Base-by-base conservation (phyloP, 371 early-diverging fungal species). In the Blastocladiella emersonii region DNA sequence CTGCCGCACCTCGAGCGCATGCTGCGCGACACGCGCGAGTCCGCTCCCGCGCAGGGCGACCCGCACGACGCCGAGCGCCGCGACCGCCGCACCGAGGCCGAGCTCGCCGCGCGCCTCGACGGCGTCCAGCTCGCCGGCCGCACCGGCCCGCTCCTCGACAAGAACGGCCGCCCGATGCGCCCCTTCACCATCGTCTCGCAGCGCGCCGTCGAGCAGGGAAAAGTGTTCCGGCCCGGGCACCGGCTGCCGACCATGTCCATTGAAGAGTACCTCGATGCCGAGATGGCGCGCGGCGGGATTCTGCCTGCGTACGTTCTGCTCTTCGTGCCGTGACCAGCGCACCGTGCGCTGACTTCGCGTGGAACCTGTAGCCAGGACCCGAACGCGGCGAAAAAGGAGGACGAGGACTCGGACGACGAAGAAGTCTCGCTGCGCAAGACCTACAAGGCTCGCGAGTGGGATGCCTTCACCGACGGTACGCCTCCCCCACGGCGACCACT, bases 211-310 rank as follows among this genome's bases (percentile, higher is more conserved):
- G 67, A 93, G 49, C 78, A 74, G 65, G 77, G 90, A 45, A 78
- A 82, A 34, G 96, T 95, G 13, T 98, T 97, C 72, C 67, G 89
- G 13, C 92, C 91, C 0, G 84, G 90, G 1, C 86, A 89, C 72
- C 86, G 82, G 39, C 71, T 98, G 62, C 98, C 98, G 3, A 96
- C 97, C 6, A 97, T 96, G 97, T 79, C 93, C 0, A 85, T 98
- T 61, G 98, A 98, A 56, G 88, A 97, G 72, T 98, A 92, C 65
- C 68, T 97, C 61, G 79, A 90, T 57, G 82, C 84, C 66, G 95
- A 98, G 72, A 76, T 75, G 66, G 86, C 83, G 66, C 81, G 91
- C 34, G 98, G 98, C 6, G 90, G 53, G 30, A 51, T 51, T 15
- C 30, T 51, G 53, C 53, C 53, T 1, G 30, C 10, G 53, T 51